These are phyloP conservation scores for Hypoxylon sp. DNA, from an alignment of 2,329 filamentous ascomycete genomes.

Conservation along the genomic window DNA sequence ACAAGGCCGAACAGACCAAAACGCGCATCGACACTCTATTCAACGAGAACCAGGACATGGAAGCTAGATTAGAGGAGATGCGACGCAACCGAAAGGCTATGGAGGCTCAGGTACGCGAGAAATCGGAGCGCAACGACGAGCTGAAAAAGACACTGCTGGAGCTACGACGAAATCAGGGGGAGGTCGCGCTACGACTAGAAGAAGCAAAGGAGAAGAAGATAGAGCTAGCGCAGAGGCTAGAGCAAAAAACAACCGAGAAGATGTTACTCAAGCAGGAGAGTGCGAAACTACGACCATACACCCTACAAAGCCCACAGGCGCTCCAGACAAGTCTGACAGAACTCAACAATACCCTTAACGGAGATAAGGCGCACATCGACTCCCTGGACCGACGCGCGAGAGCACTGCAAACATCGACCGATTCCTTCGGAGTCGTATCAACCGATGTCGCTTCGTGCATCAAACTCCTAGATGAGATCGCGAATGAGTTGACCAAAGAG, in stretches of 20 bases:
- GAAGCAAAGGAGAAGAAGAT: constrained; percentile 82
- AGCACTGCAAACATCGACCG: constrained; percentile 88
- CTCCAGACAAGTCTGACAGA: constrained; percentile 85
- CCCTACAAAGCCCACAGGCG: constrained; percentile 84
- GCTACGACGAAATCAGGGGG: constrained; percentile 81
- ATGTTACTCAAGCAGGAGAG: constrained; percentile 83
- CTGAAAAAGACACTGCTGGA: constrained; percentile 84
- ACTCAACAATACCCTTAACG: constrained; percentile 77
- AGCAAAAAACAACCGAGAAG: constrained; percentile 75
- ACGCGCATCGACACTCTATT: constrained; percentile 86
- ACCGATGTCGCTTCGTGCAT: constrained; percentile 88
- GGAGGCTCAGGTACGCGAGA: constrained; percentile 83
- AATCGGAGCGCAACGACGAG: constrained; percentile 85
- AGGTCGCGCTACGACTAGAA: constrained; percentile 82
- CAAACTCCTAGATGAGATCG: constrained; percentile 87
- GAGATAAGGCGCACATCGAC: constrained; percentile 87
- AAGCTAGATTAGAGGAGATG: constrained; percentile 81
- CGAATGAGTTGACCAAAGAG: constrained; percentile 84
- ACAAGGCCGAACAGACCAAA: constrained; percentile 87
- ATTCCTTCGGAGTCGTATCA: constrained; percentile 85
- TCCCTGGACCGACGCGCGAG: constrained; percentile 85
- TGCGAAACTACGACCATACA: constrained; percentile 89
- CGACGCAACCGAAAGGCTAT: constrained; percentile 80
- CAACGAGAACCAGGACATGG: constrained; percentile 86
- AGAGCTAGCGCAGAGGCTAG: constrained; percentile 74